Percentiles rank a stretch among this genome's conserved stretches.
Evolutionary conservation across 2,329 filamentous ascomycete genomes (phyloP).

Genomic region (Herpotrichia juniperi): DNA sequence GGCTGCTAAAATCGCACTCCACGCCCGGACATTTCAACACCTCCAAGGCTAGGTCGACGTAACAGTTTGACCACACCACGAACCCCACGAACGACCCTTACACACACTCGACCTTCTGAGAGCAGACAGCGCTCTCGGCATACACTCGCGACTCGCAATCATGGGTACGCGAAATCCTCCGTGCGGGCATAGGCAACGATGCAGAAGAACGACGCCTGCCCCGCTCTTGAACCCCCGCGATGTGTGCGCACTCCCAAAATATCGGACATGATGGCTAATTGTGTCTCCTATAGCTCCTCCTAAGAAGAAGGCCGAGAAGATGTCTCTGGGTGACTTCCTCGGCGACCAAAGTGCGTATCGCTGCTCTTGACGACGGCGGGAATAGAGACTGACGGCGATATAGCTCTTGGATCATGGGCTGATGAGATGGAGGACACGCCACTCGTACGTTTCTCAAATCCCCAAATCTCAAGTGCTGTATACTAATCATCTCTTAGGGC

Average conservation of each 20-base stretch:
- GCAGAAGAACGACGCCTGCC: constrained; percentile 14
- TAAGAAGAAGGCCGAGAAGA: constrained; percentile 93
- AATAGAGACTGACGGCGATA: constrained; percentile 33
- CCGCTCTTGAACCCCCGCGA: constrained; percentile 31
- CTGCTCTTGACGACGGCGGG: constrained; percentile 22
- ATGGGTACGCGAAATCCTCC: constrained; percentile 56
- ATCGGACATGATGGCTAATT: constrained; percentile 50
- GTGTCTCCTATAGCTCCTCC: constrained; percentile 72
- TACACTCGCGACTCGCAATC: constrained; percentile 58
- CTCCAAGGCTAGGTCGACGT: constrained; percentile 25
- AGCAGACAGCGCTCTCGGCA: constrained; percentile 36
- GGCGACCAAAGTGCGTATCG: constrained; percentile 78
- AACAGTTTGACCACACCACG: constrained; percentile 26
- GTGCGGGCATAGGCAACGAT: constrained; percentile 32
- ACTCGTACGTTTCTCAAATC: constrained; percentile 64
- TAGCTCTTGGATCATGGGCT: constrained; percentile 90
- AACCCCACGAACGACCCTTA: constrained; percentile 27
- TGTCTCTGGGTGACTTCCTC: constrained; percentile 97
- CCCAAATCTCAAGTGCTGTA: not conserved
- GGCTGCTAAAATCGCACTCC: constrained; percentile 19
- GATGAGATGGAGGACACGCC: constrained; percentile 94
- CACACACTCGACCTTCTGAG: constrained; percentile 31
- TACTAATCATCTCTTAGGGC: constrained; percentile 34
- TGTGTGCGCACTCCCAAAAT: constrained; percentile 21
- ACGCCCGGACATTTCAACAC: constrained; percentile 32